Base-by-base conservation (phyloP, 345 rosid genomes). In the Syzygium aromaticum region DNA sequence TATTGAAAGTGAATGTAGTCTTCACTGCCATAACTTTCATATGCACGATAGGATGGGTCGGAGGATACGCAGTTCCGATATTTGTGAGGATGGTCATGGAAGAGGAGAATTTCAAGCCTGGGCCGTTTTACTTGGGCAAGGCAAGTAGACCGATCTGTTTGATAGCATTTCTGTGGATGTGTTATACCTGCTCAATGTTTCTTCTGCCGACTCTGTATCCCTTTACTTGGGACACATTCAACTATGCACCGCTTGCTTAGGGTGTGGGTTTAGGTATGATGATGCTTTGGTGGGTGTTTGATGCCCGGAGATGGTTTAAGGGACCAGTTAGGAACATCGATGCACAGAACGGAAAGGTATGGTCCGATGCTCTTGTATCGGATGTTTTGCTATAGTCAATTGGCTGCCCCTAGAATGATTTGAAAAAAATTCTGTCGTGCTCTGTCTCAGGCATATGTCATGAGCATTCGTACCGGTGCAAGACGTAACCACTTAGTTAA, bases 11-110 rank as follows among this genome's bases (percentile, higher is more conserved):
- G 33, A 87, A 93, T 43, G 93, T 92, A 53, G 92, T 92, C 46
- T 94, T 93, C 93, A 93, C 91, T 17, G 93, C 93, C 88, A 93
- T 94, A 85, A 92, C 94, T 67, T 94, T 94, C 30, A 90, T 90
- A 85, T 90, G 93, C 83, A 94, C 95, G 15, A 94, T 94, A 21
- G 93, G 96, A 22, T 93, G 96, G 95, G 95, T 93, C 8, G 94
- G 94, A 3, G 93, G 95, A 19, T 93, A 93, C 33, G 94, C 91
- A 8, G 93, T 93, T 40, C 93, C 94, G 16, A 93, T 93, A 85
- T 94, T 93, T 19, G 94, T 93, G 11, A 89, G 95, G 89, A 91
- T 93, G 93, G 92, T 91, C 16, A 93, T 93, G 95, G n/a, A 77
- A 14, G 95, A 94, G 92, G 87, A 91, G 88, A 87, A 92, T 86